These are phyloP conservation scores for Aureobasidium sp. DNA, from an alignment of 2,329 filamentous ascomycete genomes.

Conservation along the genomic window DNA sequence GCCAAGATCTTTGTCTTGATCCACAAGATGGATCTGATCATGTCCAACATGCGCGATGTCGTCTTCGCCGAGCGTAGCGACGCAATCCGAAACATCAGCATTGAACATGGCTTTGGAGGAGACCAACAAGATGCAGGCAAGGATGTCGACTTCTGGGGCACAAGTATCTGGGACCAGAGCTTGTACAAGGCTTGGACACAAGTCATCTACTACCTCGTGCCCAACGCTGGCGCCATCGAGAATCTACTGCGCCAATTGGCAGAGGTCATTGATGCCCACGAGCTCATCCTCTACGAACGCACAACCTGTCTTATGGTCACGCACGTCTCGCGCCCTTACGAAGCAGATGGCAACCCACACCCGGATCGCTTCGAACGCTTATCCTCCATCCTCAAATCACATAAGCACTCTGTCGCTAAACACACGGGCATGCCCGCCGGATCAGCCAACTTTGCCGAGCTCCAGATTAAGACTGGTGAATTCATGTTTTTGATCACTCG, in stretches of 20 bases:
- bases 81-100: slow-evolving; percentile 66
- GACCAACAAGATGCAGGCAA: slow-evolving; percentile 21
- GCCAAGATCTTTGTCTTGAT: slow-evolving; percentile 91
- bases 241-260: slow-evolving; percentile 74
- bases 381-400: slow-evolving; percentile 96
- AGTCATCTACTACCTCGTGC: slow-evolving; percentile 97
- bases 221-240: slow-evolving; percentile 83
- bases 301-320: slow-evolving; percentile 97
- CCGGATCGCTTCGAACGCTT: slow-evolving; percentile 90
- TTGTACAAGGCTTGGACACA: slow-evolving; percentile 97
- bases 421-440: slow-evolving; percentile 75
- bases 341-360: slow-evolving; percentile 66
- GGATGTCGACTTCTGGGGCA: slow-evolving; percentile 75
- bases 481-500: slow-evolving; percentile 95
- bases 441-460: slow-evolving; percentile 69
- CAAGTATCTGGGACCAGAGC: slow-evolving; percentile 97
- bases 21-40: slow-evolving; percentile 98
- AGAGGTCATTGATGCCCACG: slow-evolving; percentile 80
- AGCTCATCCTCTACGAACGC: slow-evolving; percentile 89
- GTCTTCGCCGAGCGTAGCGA: slow-evolving; percentile 79
- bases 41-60: slow-evolving; percentile 64
- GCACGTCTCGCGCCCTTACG: slow-evolving; percentile 69
- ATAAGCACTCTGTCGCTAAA: slow-evolving; percentile 72
- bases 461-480: slow-evolving; percentile 68
- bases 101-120: slow-evolving; percentile 47